Evolutionary conservation across 75 land plant genomes (phyloP).

Genomic region (Pinus taeda): DNA sequence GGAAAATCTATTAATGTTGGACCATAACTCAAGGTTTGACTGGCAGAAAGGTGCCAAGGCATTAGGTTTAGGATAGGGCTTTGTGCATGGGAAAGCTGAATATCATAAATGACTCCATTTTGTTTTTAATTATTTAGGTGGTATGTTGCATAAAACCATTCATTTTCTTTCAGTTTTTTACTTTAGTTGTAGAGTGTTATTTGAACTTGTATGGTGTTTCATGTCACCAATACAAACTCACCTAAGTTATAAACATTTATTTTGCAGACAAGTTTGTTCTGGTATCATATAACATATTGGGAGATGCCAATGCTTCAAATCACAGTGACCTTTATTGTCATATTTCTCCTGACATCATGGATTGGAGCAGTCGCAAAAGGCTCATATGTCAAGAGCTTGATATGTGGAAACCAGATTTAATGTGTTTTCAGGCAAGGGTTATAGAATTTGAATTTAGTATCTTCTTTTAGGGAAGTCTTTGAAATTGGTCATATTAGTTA

Average conservation of each 20-base stretch:
- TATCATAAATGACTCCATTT: too few relatives aligned
- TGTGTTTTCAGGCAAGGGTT: constrained; percentile 61
- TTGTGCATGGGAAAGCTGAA: too few relatives aligned
- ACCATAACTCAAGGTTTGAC: too few relatives aligned
- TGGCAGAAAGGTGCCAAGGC: too few relatives aligned
- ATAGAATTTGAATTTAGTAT: not conserved
- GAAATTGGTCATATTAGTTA: not conserved
- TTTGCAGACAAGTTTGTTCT: constrained; percentile 55
- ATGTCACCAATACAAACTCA: too few relatives aligned
- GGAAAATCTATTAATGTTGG: too few relatives aligned
- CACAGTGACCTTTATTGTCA: constrained; percentile 46
- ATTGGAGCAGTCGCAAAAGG: constrained; percentile 41
- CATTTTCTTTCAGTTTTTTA: too few relatives aligned
- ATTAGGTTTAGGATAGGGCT: too few relatives aligned
- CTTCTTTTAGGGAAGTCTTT: not conserved
- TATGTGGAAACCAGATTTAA: constrained; percentile 38
- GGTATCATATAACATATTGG: constrained; percentile 62
- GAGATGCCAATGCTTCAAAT: constrained; percentile 45
- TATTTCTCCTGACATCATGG: constrained; percentile 22
- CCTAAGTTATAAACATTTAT: not conserved
- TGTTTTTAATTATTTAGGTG: too few relatives aligned
- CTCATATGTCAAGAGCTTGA: constrained; percentile 42
- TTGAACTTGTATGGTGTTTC: too few relatives aligned
- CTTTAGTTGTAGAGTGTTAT: too few relatives aligned
- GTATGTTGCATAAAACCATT: too few relatives aligned